A percentile compares a stretch with the other conserved stretches of the same genome.
phyloP scores from a whole-genome alignment of 176 grass and related monocot species.

The Avena sativa region DNA sequence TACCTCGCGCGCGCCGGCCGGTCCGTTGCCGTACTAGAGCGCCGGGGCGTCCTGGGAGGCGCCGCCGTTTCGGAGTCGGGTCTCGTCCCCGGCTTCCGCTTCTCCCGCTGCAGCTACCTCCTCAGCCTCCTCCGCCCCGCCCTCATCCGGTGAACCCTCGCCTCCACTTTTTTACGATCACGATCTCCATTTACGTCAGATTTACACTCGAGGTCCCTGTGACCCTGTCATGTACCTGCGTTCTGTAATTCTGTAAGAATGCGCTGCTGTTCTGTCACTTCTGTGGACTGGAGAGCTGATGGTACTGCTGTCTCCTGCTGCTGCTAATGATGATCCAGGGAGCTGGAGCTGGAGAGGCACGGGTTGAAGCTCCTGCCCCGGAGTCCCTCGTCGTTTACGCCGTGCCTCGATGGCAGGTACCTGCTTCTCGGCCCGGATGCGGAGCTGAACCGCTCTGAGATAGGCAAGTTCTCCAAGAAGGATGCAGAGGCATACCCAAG shows the following conservation, averaged over 20 bases:
- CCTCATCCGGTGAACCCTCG: slow-evolving; percentile 52
- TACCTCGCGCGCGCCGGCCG: slow-evolving; percentile 84
- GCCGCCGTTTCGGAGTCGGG: slow-evolving; percentile 81
- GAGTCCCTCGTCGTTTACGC: slow-evolving; percentile 85
- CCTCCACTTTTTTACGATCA: background rate
- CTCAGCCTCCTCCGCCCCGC: slow-evolving; percentile 88
- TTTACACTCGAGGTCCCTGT: background rate
- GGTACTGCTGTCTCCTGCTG: slow-evolving; percentile 6
- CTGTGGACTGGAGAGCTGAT: background rate
- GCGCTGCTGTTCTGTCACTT: background rate
- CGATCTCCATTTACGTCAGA: background rate
- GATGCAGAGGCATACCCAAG: slow-evolving; percentile 82
- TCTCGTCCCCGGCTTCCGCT: slow-evolving; percentile 84
- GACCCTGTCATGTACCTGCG: background rate
- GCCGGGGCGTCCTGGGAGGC: slow-evolving; percentile 75
- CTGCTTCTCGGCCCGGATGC: slow-evolving; percentile 82
- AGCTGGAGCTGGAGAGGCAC: slow-evolving; percentile 88
- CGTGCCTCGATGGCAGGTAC: slow-evolving; percentile 80
- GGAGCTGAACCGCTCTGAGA: slow-evolving; percentile 77
- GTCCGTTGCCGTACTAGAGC: slow-evolving; percentile 78
- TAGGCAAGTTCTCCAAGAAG: slow-evolving; percentile 90
- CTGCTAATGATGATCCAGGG: slow-evolving; percentile 49
- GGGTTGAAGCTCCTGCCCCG: slow-evolving; percentile 82
- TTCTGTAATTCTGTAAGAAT: slow-evolving; percentile 12
- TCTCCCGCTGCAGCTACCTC: slow-evolving; percentile 95